A percentile compares a stretch with the other conserved stretches of the same genome.
These are phyloP conservation scores for Auriscalpium vulgare DNA, from an alignment of 768 basidiomycete species.

Conservation along the genomic window DNA sequence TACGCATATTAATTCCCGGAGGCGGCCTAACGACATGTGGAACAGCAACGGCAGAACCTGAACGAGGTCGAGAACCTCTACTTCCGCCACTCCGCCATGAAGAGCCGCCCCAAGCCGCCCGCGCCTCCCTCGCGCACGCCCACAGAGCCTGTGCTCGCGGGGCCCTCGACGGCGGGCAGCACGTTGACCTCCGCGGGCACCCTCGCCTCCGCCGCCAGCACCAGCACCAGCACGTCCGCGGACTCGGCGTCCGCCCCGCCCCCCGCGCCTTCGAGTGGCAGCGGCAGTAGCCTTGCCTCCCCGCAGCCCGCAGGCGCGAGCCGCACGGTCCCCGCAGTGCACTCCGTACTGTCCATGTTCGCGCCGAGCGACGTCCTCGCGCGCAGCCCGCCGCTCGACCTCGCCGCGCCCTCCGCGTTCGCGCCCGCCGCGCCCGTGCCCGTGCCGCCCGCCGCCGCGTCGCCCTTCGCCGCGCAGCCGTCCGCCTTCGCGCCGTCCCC, in stretches of 20 bases:
- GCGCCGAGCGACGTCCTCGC: neutral
- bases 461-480: neutral
- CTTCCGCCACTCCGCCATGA: slow-evolving; percentile 58
- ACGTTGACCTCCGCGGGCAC: neutral
- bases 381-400: neutral
- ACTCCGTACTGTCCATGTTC: neutral
- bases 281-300: too few relatives aligned
- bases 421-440: neutral
- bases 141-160: slow-evolving; percentile 17
- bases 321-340: too few relatives aligned
- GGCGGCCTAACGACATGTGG: neutral
- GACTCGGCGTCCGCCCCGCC: neutral
- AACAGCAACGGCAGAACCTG: slow-evolving; percentile 65
- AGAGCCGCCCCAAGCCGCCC: slow-evolving; percentile 5
- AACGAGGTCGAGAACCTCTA: slow-evolving; percentile 78
- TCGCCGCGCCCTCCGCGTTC: neutral
- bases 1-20: neutral
- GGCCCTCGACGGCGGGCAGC: neutral
- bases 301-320: too few relatives aligned
- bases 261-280: neutral
- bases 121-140: slow-evolving; percentile 21
- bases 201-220: neutral
- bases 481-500: slow-evolving; percentile 1
- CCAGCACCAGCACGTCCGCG: neutral
- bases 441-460: neutral